Percentiles rank a stretch among this genome's conserved stretches.
phyloP scores from a whole-genome alignment of 1,284 basidiomycete genomes.

The Malassezia psittaci region DNA sequence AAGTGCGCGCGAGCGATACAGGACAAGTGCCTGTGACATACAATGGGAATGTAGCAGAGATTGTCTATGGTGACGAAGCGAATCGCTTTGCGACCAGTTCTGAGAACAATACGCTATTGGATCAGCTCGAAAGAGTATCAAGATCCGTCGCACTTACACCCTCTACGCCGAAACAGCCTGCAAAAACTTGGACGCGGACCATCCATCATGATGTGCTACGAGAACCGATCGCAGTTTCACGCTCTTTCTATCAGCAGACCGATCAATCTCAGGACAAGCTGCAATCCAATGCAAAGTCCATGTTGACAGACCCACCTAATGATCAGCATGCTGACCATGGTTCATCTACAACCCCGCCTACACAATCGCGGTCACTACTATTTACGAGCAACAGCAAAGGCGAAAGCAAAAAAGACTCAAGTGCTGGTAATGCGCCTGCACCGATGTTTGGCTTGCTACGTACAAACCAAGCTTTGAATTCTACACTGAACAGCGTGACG shows the following conservation, averaged over 20 bases:
- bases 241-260: too few species aligned
- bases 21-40: constrained; percentile 16
- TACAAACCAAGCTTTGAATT: neutral
- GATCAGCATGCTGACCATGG: too few species aligned
- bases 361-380: too few species aligned
- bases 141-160: neutral
- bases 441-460: constrained; percentile 6
- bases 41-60: constrained; percentile 17
- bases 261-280: too few species aligned
- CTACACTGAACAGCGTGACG: neutral
- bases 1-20: neutral
- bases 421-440: neutral
- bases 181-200: constrained; percentile 1
- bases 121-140: constrained; percentile 9
- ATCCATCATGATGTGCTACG: constrained; percentile 12
- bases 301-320: too few species aligned
- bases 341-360: too few species aligned
- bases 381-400: too few species aligned
- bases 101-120: neutral
- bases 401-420: too few species aligned
- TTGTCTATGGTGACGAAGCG: constrained; percentile 13
- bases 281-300: too few species aligned
- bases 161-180: neutral
- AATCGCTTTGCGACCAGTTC: neutral
- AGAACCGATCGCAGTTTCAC: neutral